These are phyloP conservation scores for Kodamaea sp. DNA, from an alignment of 1,139 yeast species.

Conservation along the genomic window DNA sequence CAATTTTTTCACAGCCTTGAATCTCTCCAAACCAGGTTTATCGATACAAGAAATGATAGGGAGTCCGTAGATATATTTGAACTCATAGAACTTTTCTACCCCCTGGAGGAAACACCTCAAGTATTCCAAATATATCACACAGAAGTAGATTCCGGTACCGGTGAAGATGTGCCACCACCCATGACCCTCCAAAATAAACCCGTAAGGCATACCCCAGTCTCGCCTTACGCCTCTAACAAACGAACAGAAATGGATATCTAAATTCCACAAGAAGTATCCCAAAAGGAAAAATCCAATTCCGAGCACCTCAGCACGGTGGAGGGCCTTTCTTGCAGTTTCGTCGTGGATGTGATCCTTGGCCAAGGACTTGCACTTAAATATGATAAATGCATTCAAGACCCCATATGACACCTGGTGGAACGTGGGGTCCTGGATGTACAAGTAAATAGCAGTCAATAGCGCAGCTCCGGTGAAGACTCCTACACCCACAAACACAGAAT, in stretches of 20 bases:
- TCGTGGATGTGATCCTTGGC: slow-evolving; percentile 55
- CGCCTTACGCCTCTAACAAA: slow-evolving; percentile 65
- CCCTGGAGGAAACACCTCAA: slow-evolving; percentile 62
- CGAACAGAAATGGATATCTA: slow-evolving; percentile 82
- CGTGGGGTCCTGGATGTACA: slow-evolving; percentile 73
- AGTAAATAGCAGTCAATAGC: slow-evolving; percentile 61
- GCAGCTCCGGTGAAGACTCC: slow-evolving; percentile 59
- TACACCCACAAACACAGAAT: slow-evolving; percentile 49
- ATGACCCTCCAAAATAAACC: slow-evolving; percentile 86
- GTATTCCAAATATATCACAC: slow-evolving; percentile 70
- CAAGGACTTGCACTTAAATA: slow-evolving; percentile 54
- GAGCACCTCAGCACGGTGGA: slow-evolving; percentile 54
- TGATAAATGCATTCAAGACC: slow-evolving; percentile 59
- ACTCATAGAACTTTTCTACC: slow-evolving; percentile 49
- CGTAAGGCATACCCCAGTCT: slow-evolving; percentile 77
- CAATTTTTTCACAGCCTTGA: slow-evolving; percentile 21
- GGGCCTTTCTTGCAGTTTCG: slow-evolving; percentile 41
- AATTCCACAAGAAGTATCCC: slow-evolving; percentile 83
- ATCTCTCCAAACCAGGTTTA: slow-evolving; percentile 28
- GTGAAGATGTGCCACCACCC: slow-evolving; percentile 98
- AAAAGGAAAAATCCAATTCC: slow-evolving; percentile 67
- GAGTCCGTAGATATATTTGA: slow-evolving; percentile 45
- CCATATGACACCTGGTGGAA: slow-evolving; percentile 85
- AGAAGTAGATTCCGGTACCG: slow-evolving; percentile 64
- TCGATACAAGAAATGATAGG: slow-evolving; percentile 38